A percentile compares a stretch with the other conserved stretches of the same genome.
Evolutionary conservation across 2,329 filamentous ascomycete species (phyloP).

Genomic region (Fusarium decemcellulare): DNA sequence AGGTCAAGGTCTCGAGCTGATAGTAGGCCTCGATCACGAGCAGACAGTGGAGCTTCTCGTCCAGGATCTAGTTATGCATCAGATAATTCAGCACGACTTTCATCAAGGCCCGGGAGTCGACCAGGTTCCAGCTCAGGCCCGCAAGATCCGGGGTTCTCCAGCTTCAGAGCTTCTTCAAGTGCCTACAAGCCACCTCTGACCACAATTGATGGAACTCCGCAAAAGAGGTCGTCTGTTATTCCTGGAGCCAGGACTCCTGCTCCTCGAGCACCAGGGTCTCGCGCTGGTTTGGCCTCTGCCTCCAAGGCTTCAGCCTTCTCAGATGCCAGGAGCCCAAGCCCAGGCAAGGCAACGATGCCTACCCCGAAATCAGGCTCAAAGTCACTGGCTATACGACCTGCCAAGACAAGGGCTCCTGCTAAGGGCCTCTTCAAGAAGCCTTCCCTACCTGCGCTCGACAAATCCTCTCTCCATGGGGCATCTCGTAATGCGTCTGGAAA

Average conservation of each 20-base stretch:
- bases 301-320: constrained; percentile 45
- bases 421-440: constrained; percentile 70
- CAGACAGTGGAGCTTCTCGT: constrained; percentile 61
- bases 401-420: constrained; percentile 67
- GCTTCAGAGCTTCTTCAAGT: constrained; percentile 60
- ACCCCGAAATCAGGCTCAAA: constrained; percentile 61
- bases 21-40: constrained; percentile 63
- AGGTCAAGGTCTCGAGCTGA: constrained; percentile 66
- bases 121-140: constrained; percentile 69
- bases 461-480: constrained; percentile 29
- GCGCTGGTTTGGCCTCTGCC: constrained; percentile 40
- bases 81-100: constrained; percentile 69
- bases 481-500: constrained; percentile 31
- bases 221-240: constrained; percentile 44
- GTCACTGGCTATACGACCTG: constrained; percentile 59
- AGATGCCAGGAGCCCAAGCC: constrained; percentile 54
- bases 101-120: constrained; percentile 66
- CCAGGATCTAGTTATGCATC: constrained; percentile 73
- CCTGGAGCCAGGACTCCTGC: constrained; percentile 42
- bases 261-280: constrained; percentile 41
- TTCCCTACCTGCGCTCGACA: constrained; percentile 59
- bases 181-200: constrained; percentile 61
- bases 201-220: constrained; percentile 61
- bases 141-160: constrained; percentile 54
- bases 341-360: constrained; percentile 52